Base-by-base conservation (phyloP, 2,329 filamentous ascomycete genomes). In the Graphilbum ipis-grandicollis region DNA sequence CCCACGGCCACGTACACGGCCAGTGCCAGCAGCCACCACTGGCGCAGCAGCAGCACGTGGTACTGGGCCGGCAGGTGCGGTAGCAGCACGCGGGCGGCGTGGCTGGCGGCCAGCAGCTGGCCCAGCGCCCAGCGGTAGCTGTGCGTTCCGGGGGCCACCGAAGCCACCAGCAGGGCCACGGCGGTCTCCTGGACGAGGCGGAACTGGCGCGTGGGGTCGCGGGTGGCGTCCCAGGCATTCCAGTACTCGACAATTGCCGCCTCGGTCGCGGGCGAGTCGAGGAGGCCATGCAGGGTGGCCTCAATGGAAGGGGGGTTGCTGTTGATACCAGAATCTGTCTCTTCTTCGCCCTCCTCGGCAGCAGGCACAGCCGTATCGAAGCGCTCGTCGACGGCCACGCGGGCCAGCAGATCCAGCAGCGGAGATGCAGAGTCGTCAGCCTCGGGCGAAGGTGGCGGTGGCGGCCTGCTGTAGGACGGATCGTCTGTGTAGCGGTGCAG, bases 1-100 rank as follows among this genome's bases (percentile, higher is more conserved):
- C 79, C 59, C 49, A 82, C 77, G 2, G 75, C 60, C 37, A 93
- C 71, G 51, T 90, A 96, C 10, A 86, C 69, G 0, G 75, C 70
- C 31, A 94, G 55, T 1, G 79, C 73, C 31, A 93, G 68, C 5
- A 98, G 59, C 81, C 84, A 93, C 85, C 90, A 96, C 53, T 93
- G 76, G 29, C 80, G 66, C 9, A 96, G 65, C 5, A 98, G 60
- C 18, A 62, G 61, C 33, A 84, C 54, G 46, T 93, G 88, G 47
- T 76, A 78, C 48, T 73, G 71, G 13, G 66, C 56, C 0, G 85
- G 84, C 10, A 94, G 60, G 26, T 83, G 56, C 0, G 90, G 83
- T 3, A 98, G 62, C 5, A 98, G 57, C 19, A 93, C 72, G n/a
- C 90, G 71, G 12, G 93, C 71, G 1, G 90, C 88, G 52, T 98